Evolutionary conservation across 202 grass and related monocot genomes (phyloP).

Genomic region (Saccharum hybrid): DNA sequence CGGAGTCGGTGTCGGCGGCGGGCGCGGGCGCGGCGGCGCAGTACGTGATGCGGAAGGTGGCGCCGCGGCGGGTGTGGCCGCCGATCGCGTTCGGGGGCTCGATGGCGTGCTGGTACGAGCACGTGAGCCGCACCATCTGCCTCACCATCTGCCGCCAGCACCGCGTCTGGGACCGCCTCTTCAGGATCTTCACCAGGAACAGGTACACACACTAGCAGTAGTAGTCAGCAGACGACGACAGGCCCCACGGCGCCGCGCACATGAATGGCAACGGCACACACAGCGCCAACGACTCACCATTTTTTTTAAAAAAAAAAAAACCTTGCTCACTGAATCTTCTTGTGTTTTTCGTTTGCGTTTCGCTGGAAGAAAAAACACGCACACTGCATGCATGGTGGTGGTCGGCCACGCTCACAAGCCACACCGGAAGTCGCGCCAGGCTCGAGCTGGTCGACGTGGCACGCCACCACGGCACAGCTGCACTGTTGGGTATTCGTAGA

Average conservation of each 20-base stretch:
- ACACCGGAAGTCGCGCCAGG: too few relatives aligned
- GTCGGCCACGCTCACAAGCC: neutral
- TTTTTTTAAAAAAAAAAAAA: too few relatives aligned
- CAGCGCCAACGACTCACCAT: too few relatives aligned
- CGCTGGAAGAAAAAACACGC: neutral
- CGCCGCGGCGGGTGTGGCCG: constrained; percentile 92
- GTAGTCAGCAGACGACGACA: too few relatives aligned
- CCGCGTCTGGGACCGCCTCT: constrained; percentile 80
- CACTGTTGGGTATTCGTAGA: too few relatives aligned
- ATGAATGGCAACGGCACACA: neutral
- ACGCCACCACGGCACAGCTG: too few relatives aligned
- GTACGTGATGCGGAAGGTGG: constrained; percentile 89
- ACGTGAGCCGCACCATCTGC: constrained; percentile 98
- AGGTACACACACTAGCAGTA: constrained; percentile 38
- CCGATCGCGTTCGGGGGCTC: constrained; percentile 98
- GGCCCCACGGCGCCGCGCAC: neutral
- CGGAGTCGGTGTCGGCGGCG: constrained; percentile 66
- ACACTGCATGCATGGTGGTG: neutral
- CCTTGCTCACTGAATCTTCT: too few relatives aligned
- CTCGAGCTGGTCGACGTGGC: too few relatives aligned
- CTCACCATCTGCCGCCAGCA: constrained; percentile 96
- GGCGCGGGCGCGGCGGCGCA: constrained; percentile 50
- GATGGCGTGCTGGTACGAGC: constrained; percentile 99
- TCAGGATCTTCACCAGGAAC: constrained; percentile 80
- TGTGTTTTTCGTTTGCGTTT: neutral